Percentiles rank a stretch among this genome's conserved stretches.
These are phyloP conservation scores for Colletotrichum camelliae DNA, from an alignment of 2,329 filamentous ascomycete genomes.

Conservation along the genomic window DNA sequence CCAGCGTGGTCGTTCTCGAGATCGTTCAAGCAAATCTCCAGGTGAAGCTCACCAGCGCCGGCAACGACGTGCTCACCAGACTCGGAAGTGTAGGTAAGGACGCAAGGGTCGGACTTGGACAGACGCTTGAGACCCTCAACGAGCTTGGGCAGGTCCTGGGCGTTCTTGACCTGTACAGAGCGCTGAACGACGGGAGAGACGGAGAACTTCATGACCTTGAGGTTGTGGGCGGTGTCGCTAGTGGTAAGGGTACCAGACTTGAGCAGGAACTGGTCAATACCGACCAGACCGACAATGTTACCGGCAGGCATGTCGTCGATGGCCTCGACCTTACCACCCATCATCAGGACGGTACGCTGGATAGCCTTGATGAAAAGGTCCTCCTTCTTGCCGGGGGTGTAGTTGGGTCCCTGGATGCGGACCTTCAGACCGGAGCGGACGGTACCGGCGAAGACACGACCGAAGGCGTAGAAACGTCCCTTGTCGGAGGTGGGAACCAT, in stretches of 20 bases:
- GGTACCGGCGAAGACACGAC: constrained; percentile 99
- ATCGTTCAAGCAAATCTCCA: constrained; percentile 99
- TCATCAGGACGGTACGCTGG: constrained; percentile 99
- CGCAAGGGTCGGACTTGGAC: constrained; percentile 99
- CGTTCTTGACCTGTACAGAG: constrained; percentile 99
- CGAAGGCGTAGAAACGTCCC: constrained; percentile 99
- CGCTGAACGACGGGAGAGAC: constrained; percentile 98
- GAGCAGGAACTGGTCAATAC: constrained; percentile 99
- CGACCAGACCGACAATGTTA: constrained; percentile 99
- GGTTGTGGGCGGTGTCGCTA: constrained; percentile 96
- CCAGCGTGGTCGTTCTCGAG: constrained; percentile 99
- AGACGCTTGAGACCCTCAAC: constrained; percentile 99
- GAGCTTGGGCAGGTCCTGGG: constrained; percentile 98
- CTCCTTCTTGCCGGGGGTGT: constrained; percentile 96
- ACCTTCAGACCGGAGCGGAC: constrained; percentile 98
- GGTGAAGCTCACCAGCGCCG: constrained; percentile 98
- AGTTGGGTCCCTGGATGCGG: constrained; percentile 99
- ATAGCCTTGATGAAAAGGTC: constrained; percentile 99
- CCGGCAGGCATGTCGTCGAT: constrained; percentile 98
- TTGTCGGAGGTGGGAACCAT: constrained; percentile 99
- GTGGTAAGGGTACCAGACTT: constrained; percentile 99
- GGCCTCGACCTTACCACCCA: constrained; percentile 98
- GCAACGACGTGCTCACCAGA: constrained; percentile 99
- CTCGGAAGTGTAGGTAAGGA: constrained; percentile 85
- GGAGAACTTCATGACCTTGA: constrained; percentile 99